Conservation (phyloP, 2,329 filamentous ascomycete genomes). For the Podosphaera fusca region DNA sequence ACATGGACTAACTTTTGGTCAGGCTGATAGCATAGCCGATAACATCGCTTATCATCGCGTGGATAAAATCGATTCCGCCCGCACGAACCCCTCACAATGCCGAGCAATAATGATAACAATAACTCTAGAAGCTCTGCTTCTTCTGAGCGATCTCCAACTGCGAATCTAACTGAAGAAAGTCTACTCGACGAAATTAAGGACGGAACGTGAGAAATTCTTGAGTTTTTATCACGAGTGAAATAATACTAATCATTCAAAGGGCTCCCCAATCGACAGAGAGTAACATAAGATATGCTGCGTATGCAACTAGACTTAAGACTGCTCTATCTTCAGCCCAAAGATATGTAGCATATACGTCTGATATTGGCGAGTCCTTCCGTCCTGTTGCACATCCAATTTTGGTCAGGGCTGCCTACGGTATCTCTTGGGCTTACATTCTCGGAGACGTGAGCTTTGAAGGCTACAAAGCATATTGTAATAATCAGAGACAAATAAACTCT, state of each 20-base stretch:
- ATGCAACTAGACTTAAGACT: slow-evolving; percentile 64
- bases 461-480: slow-evolving; percentile 81
- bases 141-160: neutral
- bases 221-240: neutral
- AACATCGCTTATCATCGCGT: neutral
- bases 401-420: slow-evolving; percentile 62
- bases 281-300: slow-evolving; percentile 75
- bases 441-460: slow-evolving; percentile 86
- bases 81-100: neutral
- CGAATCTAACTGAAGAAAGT: slow-evolving; percentile 31
- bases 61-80: neutral
- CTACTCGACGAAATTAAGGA: slow-evolving; percentile 59
- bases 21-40: neutral
- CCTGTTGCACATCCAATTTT: slow-evolving; percentile 72
- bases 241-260: slow-evolving; percentile 19
- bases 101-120: neutral
- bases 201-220: slow-evolving; percentile 40
- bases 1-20: no score
- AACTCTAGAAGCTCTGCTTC: neutral
- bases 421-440: slow-evolving; percentile 80
- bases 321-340: slow-evolving; percentile 77
- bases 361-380: slow-evolving; percentile 89
- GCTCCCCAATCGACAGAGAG: slow-evolving; percentile 62
- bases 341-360: slow-evolving; percentile 91
- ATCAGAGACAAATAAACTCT: slow-evolving; percentile 53